Base-by-base conservation (phyloP, 441 rosid genomes). In the Francoa sonchifolia region DNA sequence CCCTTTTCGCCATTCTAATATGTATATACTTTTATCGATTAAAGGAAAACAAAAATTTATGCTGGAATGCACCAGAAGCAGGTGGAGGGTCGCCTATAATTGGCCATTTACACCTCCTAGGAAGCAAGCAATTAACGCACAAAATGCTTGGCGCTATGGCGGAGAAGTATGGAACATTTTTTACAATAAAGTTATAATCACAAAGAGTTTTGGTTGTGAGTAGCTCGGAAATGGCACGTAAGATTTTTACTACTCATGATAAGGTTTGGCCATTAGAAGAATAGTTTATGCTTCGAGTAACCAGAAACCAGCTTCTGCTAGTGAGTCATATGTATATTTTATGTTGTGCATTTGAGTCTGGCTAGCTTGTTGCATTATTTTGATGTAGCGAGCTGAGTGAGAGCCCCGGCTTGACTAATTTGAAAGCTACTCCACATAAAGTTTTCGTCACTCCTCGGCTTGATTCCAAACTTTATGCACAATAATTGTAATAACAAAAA, bases 281-380 rank as follows among this genome's bases (percentile, higher is more conserved):
- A n/a, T 11, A 31, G 27, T 8, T 28, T 8, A 19, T 66, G n/a
- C n/a, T 33, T 44, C 66, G 32, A 54, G 62, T 2, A 18, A 26
- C 14, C 45, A 60, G 1, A 51, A 29, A 33, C 62, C 25, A 45
- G 45, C 30, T 16, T 41, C 1, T 61, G 68, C 6, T 21, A 66
- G 1, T 68, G 66, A 3, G 25, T 52, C 9, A 44, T 59, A 8
- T 38, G 62, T n/a, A 72, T 55, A n/a, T 53, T 66, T 16, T 36
- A 23, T 3, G 33, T 49, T 17, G 33, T 55, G 9, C 42, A 54
- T 11, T 44, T 60, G 39, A 13, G 59, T 0, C 39, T 67, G 16
- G 69, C 73, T 19, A 59, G 52, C 8, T 47, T 64, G 30, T 42
- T 67, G 36, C 74, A 65, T 5, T 50, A 54, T 15, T 71, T 67